Percentiles rank a stretch among this genome's conserved stretches.
These are phyloP conservation scores for Paxillus rubicundulus DNA, from an alignment of 768 basidiomycete genomes.

Conservation along the genomic window DNA sequence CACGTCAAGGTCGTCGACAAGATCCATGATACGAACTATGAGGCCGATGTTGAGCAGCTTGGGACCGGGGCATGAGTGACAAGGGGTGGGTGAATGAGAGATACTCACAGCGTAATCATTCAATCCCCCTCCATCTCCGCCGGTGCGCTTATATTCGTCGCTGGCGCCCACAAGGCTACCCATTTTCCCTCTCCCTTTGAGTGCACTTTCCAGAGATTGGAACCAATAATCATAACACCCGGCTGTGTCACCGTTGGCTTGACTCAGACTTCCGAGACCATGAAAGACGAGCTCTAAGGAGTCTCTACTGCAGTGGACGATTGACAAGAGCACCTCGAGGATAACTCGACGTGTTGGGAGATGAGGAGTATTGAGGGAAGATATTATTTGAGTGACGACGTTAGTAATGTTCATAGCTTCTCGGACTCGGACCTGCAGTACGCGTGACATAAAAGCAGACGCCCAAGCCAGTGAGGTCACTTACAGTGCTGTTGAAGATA, in stretches of 20 bases:
- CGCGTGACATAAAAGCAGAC: conserved; percentile 10
- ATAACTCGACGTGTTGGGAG: conserved; percentile 75
- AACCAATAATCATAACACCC: conserved; percentile 88
- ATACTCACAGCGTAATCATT: conserved; percentile 82
- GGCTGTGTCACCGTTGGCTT: conserved; percentile 53
- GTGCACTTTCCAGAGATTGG: conserved; percentile 67
- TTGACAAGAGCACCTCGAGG: conserved; percentile 74
- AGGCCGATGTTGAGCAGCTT: conserved; percentile 61
- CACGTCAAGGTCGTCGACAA: conserved; percentile 74
- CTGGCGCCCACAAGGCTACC: conserved; percentile 94
- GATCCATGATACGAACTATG: conserved; percentile 62
- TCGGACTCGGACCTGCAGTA: conserved; percentile 54
- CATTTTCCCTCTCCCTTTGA: conserved; percentile 89
- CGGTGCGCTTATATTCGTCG: conserved; percentile 75
- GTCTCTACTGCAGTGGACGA: conserved; percentile 64
- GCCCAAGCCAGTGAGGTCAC: conserved; percentile 19
- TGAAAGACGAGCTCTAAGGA: conserved; percentile 66
- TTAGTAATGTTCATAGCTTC: conserved; percentile 73
- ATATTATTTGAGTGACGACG: conserved; percentile 76
- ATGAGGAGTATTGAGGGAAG: conserved; percentile 78
- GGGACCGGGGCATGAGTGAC: conserved; percentile 11
- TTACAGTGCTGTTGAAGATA: conserved; percentile 67
- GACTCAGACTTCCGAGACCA: conserved; percentile 72
- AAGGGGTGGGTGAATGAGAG: not conserved
- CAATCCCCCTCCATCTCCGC: conserved; percentile 62